phyloP scores from a whole-genome alignment of 2,329 filamentous ascomycete species.

The Raffaelea arxii region DNA sequence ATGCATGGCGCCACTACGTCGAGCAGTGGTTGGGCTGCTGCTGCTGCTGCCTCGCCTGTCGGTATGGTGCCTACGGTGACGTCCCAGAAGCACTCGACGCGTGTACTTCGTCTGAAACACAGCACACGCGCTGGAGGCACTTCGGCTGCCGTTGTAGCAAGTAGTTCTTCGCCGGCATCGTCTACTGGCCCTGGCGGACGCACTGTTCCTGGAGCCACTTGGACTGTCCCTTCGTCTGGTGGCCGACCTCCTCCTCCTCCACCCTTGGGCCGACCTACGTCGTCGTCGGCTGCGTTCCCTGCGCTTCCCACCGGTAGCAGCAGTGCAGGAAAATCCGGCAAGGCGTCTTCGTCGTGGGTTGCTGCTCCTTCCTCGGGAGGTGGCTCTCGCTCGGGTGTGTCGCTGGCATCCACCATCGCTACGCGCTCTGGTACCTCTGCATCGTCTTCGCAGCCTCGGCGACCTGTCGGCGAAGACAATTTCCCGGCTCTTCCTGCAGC shows the following conservation, averaged over 20 bases:
- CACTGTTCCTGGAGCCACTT: constrained; percentile 10
- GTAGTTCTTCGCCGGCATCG: constrained; percentile 9
- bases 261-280: constrained; percentile 12
- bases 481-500: constrained; percentile 80
- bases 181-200: constrained; percentile 6
- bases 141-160: constrained; percentile 6
- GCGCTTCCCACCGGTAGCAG: constrained; percentile 25
- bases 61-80: constrained; percentile 17
- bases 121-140: constrained; percentile 35
- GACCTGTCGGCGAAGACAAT: constrained; percentile 39
- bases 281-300: constrained; percentile 33
- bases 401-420: no score
- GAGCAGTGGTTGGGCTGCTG: constrained; percentile 50
- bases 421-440: neutral
- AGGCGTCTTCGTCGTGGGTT: constrained; percentile 14
- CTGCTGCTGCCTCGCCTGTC: constrained; percentile 51
- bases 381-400: neutral
- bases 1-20: constrained; percentile 52
- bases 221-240: constrained; percentile 16
- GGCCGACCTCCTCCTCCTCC: constrained; percentile 10
- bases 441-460: constrained; percentile 3
- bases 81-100: constrained; percentile 34
- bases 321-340: neutral
- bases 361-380: no score
- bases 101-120: constrained; percentile 50